These are phyloP conservation scores for Verticillium albo-atrum DNA, from an alignment of 2,329 filamentous ascomycete species.

Conservation along the genomic window DNA sequence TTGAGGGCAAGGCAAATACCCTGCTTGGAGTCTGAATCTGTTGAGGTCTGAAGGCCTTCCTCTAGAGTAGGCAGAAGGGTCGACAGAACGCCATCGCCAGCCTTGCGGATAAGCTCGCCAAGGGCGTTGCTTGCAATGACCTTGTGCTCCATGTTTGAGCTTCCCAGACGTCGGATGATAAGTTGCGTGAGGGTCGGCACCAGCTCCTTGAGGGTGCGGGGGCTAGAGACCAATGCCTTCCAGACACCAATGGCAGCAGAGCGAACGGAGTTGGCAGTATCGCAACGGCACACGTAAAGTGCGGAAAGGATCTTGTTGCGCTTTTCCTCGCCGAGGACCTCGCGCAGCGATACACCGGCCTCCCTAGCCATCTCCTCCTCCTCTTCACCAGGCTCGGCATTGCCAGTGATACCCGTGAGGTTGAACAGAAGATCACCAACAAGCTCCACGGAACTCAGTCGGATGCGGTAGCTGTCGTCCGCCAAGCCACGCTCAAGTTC, in stretches of 20 bases:
- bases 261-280: constrained; percentile 88
- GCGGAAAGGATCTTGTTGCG: constrained; percentile 97
- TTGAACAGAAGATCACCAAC: constrained; percentile 97
- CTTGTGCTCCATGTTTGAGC: constrained; percentile 97
- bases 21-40: constrained; percentile 88
- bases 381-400: constrained; percentile 70
- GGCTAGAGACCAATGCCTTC: constrained; percentile 93
- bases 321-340: constrained; percentile 92
- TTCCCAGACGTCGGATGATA: constrained; percentile 88
- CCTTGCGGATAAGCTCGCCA: constrained; percentile 94
- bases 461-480: constrained; percentile 96
- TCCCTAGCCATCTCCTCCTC: constrained; percentile 74
- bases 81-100: constrained; percentile 86
- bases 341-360: constrained; percentile 86
- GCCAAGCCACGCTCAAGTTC: constrained; percentile 93
- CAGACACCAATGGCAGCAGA: constrained; percentile 88
- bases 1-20: constrained; percentile 95
- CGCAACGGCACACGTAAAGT: constrained; percentile 94
- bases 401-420: constrained; percentile 86
- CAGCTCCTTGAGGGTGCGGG: constrained; percentile 88
- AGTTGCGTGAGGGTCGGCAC: constrained; percentile 92
- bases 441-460: constrained; percentile 95
- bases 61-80: constrained; percentile 87
- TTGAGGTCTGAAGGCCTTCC: constrained; percentile 82
- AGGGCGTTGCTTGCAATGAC: constrained; percentile 96